Evolutionary conservation across 176 grass and related monocot species (phyloP).

Genomic region (Zizania latifolia): DNA sequence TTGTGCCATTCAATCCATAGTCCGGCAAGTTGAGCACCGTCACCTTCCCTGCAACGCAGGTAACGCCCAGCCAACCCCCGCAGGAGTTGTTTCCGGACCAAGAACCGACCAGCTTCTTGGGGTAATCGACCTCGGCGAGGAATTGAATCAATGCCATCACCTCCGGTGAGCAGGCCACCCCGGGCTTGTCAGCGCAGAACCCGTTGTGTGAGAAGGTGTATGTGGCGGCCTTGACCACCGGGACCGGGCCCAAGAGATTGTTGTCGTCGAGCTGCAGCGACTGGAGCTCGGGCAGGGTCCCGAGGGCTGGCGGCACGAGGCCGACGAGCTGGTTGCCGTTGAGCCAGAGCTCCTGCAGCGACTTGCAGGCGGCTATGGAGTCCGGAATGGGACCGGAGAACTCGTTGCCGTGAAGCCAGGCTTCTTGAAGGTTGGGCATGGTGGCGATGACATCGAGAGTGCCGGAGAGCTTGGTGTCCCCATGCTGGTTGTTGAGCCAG

Average conservation of each 20-base stretch:
- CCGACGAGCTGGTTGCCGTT: conserved; percentile 74
- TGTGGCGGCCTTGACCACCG: conserved; percentile 36
- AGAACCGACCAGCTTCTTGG: not conserved
- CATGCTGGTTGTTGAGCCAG: conserved; percentile 84
- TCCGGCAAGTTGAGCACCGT: conserved; percentile 44
- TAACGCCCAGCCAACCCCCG: conserved; percentile 49
- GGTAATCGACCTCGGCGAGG: conserved; percentile 41
- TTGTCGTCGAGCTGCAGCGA: conserved; percentile 73
- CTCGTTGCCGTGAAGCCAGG: conserved; percentile 85
- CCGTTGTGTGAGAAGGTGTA: conserved; percentile 41
- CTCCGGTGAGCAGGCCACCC: conserved; percentile 33
- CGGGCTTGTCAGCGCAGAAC: conserved; percentile 52
- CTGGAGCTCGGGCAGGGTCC: conserved; percentile 29
- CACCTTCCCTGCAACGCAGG: conserved; percentile 40
- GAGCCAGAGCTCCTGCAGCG: conserved; percentile 38
- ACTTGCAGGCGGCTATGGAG: conserved; percentile 40
- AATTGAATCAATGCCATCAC: conserved; percentile 59
- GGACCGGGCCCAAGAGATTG: conserved; percentile 58
- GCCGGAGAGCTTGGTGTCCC: conserved; percentile 38
- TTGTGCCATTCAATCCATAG: conserved; percentile 53
- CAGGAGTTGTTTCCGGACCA: conserved; percentile 71
- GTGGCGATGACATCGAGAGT: conserved; percentile 46
- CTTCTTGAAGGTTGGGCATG: conserved; percentile 41
- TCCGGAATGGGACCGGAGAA: conserved; percentile 65
- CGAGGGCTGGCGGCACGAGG: conserved; percentile 39